Evolutionary conservation across 2,329 filamentous ascomycete species (phyloP).

Genomic region (Pseudohalonectria lignicola): DNA sequence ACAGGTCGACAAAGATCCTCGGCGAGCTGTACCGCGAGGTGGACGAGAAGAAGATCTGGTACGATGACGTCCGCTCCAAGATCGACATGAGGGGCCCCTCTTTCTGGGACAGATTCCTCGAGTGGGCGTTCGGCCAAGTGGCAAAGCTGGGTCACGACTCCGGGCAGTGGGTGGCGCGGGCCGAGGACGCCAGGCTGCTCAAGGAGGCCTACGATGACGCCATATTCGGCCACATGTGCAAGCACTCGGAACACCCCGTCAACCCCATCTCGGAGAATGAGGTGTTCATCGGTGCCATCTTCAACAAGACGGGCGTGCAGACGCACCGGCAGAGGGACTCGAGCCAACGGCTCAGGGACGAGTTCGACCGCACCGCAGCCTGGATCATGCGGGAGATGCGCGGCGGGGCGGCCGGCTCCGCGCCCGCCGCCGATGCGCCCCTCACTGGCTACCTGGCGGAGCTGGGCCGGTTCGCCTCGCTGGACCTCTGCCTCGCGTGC

Average conservation of each 20-base stretch:
- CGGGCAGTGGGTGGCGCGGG: constrained; percentile 21
- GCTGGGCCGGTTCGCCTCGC: constrained; percentile 6
- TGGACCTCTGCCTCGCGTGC: constrained; percentile 20
- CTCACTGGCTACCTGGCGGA: not conserved
- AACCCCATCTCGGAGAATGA: constrained; percentile 36
- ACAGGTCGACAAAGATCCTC: constrained; percentile 56
- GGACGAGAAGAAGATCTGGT: constrained; percentile 59
- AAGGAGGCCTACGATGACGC: constrained; percentile 27
- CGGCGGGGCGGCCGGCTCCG: not conserved
- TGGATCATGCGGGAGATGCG: constrained; percentile 18
- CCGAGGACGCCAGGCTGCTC: constrained; percentile 29
- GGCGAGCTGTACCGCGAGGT: constrained; percentile 62
- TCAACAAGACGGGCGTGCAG: constrained; percentile 37
- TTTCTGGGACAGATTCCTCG: constrained; percentile 32
- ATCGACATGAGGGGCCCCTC: constrained; percentile 16
- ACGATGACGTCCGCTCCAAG: constrained; percentile 28
- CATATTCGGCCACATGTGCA: constrained; percentile 26
- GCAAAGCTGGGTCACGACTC: too few relatives aligned
- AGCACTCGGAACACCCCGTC: constrained; percentile 33
- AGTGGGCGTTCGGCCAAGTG: constrained; percentile 15
- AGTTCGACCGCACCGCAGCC: constrained; percentile 33
- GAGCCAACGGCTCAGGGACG: constrained; percentile 39
- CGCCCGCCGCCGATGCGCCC: not conserved
- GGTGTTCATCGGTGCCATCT: constrained; percentile 43
- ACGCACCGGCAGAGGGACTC: constrained; percentile 38